Base-by-base conservation (phyloP, 805 yeast species). In the Starmerella potacharoeniae region DNA sequence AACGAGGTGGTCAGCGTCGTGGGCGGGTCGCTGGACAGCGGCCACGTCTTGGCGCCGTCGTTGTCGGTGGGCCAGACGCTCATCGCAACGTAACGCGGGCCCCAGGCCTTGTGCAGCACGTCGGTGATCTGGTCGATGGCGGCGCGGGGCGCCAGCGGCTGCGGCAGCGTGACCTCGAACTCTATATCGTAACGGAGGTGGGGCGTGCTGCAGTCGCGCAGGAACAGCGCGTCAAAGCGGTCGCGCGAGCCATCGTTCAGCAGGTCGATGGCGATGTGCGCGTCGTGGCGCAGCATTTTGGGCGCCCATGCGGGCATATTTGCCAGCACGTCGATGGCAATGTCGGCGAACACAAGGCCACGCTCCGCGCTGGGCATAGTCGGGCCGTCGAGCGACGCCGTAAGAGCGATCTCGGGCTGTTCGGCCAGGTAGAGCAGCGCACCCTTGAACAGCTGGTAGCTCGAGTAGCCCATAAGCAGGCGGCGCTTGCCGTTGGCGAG, bases 381-480 rank as follows among this genome's bases (percentile, higher is more conserved):
- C 8, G 53, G 45, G 49, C 39, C 48, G 22, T 39, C 28, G 22
- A 57, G 28, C 7, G 35, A 4, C 4, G 56, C 53, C 7, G 36
- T 49, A 6, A 55, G 51, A 0, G 52, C 45, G 16, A 52, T 49
- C 5, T 49, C 37, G 2, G n/a, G 41, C 14, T 33, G 14, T 37
- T 86, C 79, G 3, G 96, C 95, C 58, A 91, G 66, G 65, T 84
- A 90, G 63, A 81, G 81, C 55, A 93, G 75, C 1, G 86, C 81
- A 66, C 95, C 96, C 67, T 87, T 90, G 74, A 93, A 93, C 51
- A 93, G 73, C 71, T 93, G 98, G 67, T 89, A 93, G 28, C 95
- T 84, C 3, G 96, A 88, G 68, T 85, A 91, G 0, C 97, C 98
- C 62, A 83, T 84, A 40, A 89, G 69, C 54, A 93, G 73, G 29